Evolutionary conservation across 2,329 filamentous ascomycete genomes (phyloP).

Genomic region (Trichoderma harzianum): DNA sequence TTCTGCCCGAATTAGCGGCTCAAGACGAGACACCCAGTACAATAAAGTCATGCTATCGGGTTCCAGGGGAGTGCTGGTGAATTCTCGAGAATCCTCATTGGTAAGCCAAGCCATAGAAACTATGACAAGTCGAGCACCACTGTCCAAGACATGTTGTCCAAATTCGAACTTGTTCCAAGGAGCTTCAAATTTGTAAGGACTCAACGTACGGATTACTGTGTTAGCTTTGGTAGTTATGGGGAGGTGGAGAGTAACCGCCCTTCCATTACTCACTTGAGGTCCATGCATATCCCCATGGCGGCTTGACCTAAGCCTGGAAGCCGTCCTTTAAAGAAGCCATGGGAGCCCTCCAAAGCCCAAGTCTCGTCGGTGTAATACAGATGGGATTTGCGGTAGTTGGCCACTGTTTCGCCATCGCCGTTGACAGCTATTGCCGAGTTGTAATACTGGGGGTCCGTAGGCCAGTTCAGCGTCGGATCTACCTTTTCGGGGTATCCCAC

Average conservation of each 20-base stretch:
- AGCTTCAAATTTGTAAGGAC: conserved; percentile 38
- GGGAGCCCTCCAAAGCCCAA: conserved; percentile 55
- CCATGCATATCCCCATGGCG: conserved; percentile 61
- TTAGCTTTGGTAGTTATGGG: background rate
- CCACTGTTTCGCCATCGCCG: conserved; percentile 56
- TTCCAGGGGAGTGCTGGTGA: conserved; percentile 47
- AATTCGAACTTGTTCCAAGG: conserved; percentile 42
- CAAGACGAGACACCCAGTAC: conserved; percentile 72
- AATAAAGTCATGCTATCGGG: conserved; percentile 70
- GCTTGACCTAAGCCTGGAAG: conserved; percentile 49
- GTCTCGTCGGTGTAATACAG: conserved; percentile 59
- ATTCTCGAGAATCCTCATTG: conserved; percentile 45
- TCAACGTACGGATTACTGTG: conserved; percentile 9
- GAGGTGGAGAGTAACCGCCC: background rate
- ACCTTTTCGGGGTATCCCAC: conserved; percentile 73
- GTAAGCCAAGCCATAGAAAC: conserved; percentile 79
- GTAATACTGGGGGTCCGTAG: conserved; percentile 51
- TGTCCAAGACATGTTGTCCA: conserved; percentile 54
- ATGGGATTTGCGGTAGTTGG: conserved; percentile 59
- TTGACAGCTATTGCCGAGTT: conserved; percentile 55
- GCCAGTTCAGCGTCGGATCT: conserved; percentile 49
- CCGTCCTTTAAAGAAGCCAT: conserved; percentile 47
- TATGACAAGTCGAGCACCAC: conserved; percentile 60
- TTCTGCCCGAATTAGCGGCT: conserved; percentile 57
- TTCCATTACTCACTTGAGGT: conserved; percentile 51